Base-by-base conservation (phyloP, 2,329 filamentous ascomycete genomes). In the Aspergillus quadrilineatus region DNA sequence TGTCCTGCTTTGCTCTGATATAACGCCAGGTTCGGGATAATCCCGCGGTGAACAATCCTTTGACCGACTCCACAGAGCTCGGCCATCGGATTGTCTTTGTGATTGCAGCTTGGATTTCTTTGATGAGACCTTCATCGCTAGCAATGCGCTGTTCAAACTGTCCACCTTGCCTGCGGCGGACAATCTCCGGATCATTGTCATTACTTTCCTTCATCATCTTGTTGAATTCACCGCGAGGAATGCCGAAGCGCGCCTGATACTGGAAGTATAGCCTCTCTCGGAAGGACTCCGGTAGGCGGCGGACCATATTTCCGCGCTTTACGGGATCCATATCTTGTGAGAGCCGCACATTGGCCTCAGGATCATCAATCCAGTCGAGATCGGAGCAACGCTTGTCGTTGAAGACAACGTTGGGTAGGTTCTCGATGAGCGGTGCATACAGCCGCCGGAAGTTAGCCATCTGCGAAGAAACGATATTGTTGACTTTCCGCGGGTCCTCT, bases 241-340 rank as follows among this genome's bases (percentile, higher is more conserved):
- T 94, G 55, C 84, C 83, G 67, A 92, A 95, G 68, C 96, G 93
- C 70, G 88, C 87, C 73, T 96, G 92, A 73, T 97, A 99, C 67
- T 92, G 87, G 73, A 96, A 96, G 77, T 99, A 99, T 0, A 99
- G 79, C 57, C 91, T 92, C 53, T 89, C 85, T 37, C 94, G 85
- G 81, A 99, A 97, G 5, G 86, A 82, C 66, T 89, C 88, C 4
- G 94, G 94, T 9, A 99, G 79, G 10, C 94, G 88, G 4, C 94
- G 86, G 8, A 99, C 93, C 90, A 99, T 99, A 74, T 99, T 99
- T 15, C 90, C 91, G 56, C 94, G 87, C 68, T 89, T 92, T 56
- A 90, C 77, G 0, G 92, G 90, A 66, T 96, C 90, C 92, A 97
- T 95, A 67, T 97, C 92, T 74, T 99, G 94, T 42, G 82, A 80